Conservation (phyloP, 805 yeast genomes). For the Candida qinlingensis region DNA sequence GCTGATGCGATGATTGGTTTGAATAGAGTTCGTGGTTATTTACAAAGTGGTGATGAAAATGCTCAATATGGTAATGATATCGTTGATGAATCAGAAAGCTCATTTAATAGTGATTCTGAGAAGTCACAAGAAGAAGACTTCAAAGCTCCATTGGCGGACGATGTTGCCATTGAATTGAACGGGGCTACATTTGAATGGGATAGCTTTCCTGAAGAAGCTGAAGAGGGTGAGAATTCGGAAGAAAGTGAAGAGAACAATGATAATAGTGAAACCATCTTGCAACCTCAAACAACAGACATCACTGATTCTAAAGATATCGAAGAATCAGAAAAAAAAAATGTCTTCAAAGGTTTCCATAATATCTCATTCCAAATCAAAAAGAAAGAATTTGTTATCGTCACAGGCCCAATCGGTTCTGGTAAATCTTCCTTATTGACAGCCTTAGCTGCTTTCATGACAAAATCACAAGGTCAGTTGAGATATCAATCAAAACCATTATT, state of each 20-base stretch:
- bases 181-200: constrained; percentile 70
- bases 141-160: constrained; percentile 10
- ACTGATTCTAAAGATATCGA: constrained; percentile 1
- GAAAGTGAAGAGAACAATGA: constrained; percentile 15
- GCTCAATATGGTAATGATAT: constrained; percentile 30
- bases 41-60: constrained; percentile 42
- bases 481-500: constrained; percentile 44
- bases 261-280: too few relatives aligned
- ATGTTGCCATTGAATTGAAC: constrained; percentile 42
- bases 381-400: constrained; percentile 66
- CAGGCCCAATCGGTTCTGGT: constrained; percentile 77
- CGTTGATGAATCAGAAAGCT: constrained; percentile 33
- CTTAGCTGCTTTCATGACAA: constrained; percentile 60
- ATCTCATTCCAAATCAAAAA: constrained; percentile 43
- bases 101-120: constrained; percentile 18
- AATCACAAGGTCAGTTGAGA: constrained; percentile 42
- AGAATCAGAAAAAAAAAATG: constrained; percentile 15
- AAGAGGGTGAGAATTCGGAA: constrained; percentile 19
- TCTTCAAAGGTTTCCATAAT: constrained; percentile 42
- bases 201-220: constrained; percentile 26
- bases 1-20: constrained; percentile 64
- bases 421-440: constrained; percentile 67
- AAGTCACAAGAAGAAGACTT: neutral
- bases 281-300: too few relatives aligned
- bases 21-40: constrained; percentile 47